A percentile compares a stretch with the other conserved stretches of the same genome.
Conservation (phyloP, 768 basidiomycete genomes). For the Steccherinum ochraceum region DNA sequence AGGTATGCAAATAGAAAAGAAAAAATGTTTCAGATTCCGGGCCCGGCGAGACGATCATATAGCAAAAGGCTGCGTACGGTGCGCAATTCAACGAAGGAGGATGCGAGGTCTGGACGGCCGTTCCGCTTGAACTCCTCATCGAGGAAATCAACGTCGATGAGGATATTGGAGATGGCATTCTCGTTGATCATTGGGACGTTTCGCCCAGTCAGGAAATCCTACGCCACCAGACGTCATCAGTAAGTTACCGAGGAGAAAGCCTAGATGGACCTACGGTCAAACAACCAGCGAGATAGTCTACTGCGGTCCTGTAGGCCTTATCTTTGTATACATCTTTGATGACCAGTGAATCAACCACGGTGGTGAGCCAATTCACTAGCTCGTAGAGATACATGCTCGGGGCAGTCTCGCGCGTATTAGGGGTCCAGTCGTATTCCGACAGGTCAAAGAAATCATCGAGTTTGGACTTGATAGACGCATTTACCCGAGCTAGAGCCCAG, state of each 20-base stretch:
- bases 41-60: constrained; percentile 1
- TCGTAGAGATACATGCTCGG: constrained; percentile 96
- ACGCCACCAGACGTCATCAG: constrained; percentile 2
- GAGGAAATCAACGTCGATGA: constrained; percentile 82
- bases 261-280: constrained; percentile 61
- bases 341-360: constrained; percentile 85
- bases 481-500: constrained; percentile 69
- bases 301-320: constrained; percentile 81
- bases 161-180: constrained; percentile 79
- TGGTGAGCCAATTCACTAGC: constrained; percentile 93
- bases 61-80: constrained; percentile 43
- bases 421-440: constrained; percentile 93
- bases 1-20: constrained; percentile 9
- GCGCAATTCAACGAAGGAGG: constrained; percentile 76
- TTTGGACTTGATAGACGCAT: constrained; percentile 80
- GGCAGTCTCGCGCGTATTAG: constrained; percentile 57
- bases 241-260: neutral
- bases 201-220: constrained; percentile 77
- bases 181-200: constrained; percentile 81
- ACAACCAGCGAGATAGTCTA: constrained; percentile 82
- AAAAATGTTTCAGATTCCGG: constrained; percentile 2
- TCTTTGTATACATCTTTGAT: constrained; percentile 85
- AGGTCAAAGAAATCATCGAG: constrained; percentile 94
- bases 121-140: constrained; percentile 80
- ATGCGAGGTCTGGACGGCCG: constrained; percentile 61